Base-by-base conservation (phyloP, 2,329 filamentous ascomycete species). In the Exophiala aquamarina region DNA sequence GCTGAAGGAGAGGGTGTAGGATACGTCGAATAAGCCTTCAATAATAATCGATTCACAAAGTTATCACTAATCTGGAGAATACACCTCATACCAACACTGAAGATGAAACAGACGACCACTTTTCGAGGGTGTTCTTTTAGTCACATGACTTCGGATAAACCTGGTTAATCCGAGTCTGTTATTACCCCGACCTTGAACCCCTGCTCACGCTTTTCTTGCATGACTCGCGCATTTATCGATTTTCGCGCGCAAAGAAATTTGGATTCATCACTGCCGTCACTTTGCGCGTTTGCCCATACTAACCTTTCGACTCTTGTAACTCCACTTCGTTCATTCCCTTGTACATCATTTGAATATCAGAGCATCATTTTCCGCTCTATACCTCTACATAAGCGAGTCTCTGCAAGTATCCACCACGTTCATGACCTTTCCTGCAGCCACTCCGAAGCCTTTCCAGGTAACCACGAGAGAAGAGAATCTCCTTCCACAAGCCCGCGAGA, bases 401-500 rank as follows among this genome's bases (percentile, higher is more conserved):
- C 14, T 41, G 14, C 43, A 39, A 26, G 4, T 17, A 8, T 17
- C 14, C 38, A 14, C 33, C 14, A 35, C 51, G 53, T 58, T 57
- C 52, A 58, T 58, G 56, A 54, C 54, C 37, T 56, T 56, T 56
- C 41, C 50, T 21, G 41, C 51, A 10, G 44, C 49, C n/a, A 41
- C 46, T 32, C 39, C 53, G 41, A 51, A 53, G 47, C 54, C 54
- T 51, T 58, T 55, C 39, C 53, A 48, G 50, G 56, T 49, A 50
- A 43, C 41, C 46, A 41, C 42, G n/a, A 49, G 39, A 49, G 51
- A 58, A 50, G 45, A 54, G 32, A 49, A 50, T 34, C 29, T 55
- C 13, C 13, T 55, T 20, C 48, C 40, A 41, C 51, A 55, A 28
- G 66, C 69, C 7, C 61, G 64, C 44, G 69, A 72, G 52, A 66